Percentiles rank a stretch among this genome's conserved stretches.
Conservation (phyloP, 345 rosid genomes). For the Boechera divaricarpa region DNA sequence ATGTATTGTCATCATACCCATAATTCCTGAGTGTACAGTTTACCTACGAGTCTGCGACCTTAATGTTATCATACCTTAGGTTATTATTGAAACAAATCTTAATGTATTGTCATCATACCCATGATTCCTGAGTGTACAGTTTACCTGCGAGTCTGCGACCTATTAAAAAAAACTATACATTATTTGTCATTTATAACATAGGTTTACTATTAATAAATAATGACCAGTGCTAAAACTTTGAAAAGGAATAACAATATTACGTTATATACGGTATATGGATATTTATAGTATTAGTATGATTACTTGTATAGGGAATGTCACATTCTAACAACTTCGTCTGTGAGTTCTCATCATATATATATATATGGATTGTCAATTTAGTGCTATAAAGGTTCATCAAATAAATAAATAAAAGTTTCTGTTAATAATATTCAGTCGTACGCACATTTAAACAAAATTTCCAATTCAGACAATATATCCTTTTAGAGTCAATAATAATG, state of each 20-base stretch:
- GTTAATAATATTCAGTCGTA: constrained; percentile 1
- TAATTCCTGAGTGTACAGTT: constrained; percentile 34
- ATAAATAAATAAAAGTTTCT: background rate
- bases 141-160: constrained; percentile 28
- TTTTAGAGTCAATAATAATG: constrained; percentile 6
- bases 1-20: constrained; percentile 25
- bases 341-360: too few species aligned
- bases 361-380: too few species aligned
- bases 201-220: background rate
- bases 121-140: constrained; percentile 36
- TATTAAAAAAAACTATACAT: background rate
- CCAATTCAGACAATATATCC: background rate
- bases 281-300: background rate
- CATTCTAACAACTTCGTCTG: too few species aligned
- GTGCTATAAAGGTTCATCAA: too few species aligned
- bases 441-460: background rate
- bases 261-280: background rate
- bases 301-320: too few species aligned
- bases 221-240: background rate
- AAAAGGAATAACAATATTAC: background rate
- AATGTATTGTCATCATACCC: constrained; percentile 20
- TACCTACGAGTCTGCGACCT: constrained; percentile 28
- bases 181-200: background rate
- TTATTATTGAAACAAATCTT: constrained; percentile 34
- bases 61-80: background rate